A percentile compares a stretch with the other conserved stretches of the same genome.
Conservation (phyloP, 805 yeast species). For the Ogataea glucozyma region DNA sequence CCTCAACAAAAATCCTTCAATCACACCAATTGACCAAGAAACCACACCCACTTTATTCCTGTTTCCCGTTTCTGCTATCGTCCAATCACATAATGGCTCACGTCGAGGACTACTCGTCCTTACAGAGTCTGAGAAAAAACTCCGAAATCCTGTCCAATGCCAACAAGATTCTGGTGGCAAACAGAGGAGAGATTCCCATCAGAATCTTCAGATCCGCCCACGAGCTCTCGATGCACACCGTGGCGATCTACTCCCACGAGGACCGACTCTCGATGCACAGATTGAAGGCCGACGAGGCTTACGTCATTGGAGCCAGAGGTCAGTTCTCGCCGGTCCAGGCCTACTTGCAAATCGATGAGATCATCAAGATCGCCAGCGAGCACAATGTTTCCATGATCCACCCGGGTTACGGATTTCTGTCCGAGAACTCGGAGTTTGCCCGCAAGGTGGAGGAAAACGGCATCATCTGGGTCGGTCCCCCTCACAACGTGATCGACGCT, state of each 20-base stretch:
- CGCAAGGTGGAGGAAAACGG: constrained; percentile 87
- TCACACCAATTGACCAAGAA: not conserved
- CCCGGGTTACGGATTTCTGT: constrained; percentile 74
- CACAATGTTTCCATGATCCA: constrained; percentile 85
- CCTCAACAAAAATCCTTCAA: not conserved
- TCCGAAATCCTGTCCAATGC: constrained; percentile 51
- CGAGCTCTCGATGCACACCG: constrained; percentile 95
- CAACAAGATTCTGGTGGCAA: constrained; percentile 73
- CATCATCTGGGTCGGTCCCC: constrained; percentile 95
- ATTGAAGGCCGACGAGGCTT: constrained; percentile 91
- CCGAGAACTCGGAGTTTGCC: constrained; percentile 76
- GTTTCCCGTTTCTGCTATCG: no score
- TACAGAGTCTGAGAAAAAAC: constrained; percentile 40
- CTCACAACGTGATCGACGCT: constrained; percentile 80
- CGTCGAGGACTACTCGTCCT: constrained; percentile 36
- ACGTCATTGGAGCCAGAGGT: constrained; percentile 86
- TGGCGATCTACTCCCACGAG: constrained; percentile 95
- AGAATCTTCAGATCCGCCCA: constrained; percentile 96
- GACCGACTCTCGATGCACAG: constrained; percentile 94
- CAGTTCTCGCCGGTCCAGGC: constrained; percentile 95
- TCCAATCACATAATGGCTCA: constrained; percentile 28
- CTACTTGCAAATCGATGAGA: constrained; percentile 92
- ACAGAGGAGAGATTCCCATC: constrained; percentile 83
- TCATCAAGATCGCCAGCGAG: constrained; percentile 77
- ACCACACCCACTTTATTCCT: not conserved